Percentiles rank a stretch among this genome's conserved stretches.
Conservation (phyloP, 306 rosid species). For the Styphnolobium japonicum region DNA sequence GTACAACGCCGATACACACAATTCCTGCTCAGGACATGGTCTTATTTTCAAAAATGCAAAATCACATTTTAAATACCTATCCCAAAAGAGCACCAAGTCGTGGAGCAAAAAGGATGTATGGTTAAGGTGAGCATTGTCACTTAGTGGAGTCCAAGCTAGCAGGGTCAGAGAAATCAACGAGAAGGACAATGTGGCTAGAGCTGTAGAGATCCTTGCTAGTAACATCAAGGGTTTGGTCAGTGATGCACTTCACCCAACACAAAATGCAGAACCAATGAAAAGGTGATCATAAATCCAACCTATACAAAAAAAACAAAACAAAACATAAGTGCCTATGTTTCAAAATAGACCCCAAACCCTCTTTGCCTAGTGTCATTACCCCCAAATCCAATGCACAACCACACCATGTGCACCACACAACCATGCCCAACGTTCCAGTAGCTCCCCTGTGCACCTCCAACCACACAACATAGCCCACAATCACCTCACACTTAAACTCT, state of each 20-base stretch:
- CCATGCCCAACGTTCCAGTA: too few species aligned
- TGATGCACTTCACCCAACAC: slow-evolving; percentile 70
- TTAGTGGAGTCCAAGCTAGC: slow-evolving; percentile 43
- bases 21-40: slow-evolving; percentile 33
- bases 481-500: too few species aligned
- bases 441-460: too few species aligned
- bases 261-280: too few species aligned
- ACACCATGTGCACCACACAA: too few species aligned
- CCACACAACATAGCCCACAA: too few species aligned
- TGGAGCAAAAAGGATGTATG: neutral
- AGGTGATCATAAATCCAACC: too few species aligned
- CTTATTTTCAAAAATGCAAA: neutral
- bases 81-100: neutral
- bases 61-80: neutral
- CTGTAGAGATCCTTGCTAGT: slow-evolving; percentile 79
- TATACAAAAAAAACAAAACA: too few species aligned
- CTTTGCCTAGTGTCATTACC: too few species aligned
- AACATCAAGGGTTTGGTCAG: slow-evolving; percentile 83
- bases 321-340: too few species aligned
- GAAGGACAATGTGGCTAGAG: slow-evolving; percentile 83
- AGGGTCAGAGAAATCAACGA: slow-evolving; percentile 76
- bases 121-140: neutral
- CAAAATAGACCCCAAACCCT: too few species aligned
- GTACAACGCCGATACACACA: slow-evolving; percentile 60
- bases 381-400: too few species aligned